Evolutionary conservation across 371 early-diverging fungal genomes (phyloP), one percentile per base, ranked within the genome.

Genomic region (Apophysomyces variabilis): DNA sequence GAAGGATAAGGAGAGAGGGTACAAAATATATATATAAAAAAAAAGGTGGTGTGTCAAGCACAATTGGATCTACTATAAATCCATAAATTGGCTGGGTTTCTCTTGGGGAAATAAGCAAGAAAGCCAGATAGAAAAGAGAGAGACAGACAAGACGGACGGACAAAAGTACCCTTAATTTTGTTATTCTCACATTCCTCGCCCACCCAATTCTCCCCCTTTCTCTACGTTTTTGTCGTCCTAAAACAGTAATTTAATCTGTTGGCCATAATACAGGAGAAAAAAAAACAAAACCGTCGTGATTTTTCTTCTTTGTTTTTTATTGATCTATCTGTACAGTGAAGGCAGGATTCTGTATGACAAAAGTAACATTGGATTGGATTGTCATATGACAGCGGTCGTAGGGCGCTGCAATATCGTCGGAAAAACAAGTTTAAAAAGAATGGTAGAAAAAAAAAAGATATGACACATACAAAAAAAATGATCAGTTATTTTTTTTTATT

Each of bases 321-420:
- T 39, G 41, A 38, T 38, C 37, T 60, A 36, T 41, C 32, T 65
- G 35, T 43, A 43, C 16, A 35, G 5, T 4, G 46, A 36, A 50
- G 1, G 54, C 16, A 7, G 43, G 32, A 54, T 66, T 38, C 13
- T 38, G 21, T 39, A 68, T 41, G 45, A 46, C 44, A 65, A 73
- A 73, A 38, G 67, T 44, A 43, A 58, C 66, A 58, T 59, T 38
- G 18, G 38, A 41, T 47, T 57, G 63, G 54, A 71, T 18, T 18
- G 21, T 62, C 16, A 67, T 41, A 54, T 63, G 47, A 37, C 77
- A 76, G 1, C 67, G 73, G 11, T 35, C 45, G 50, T 61, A 76
- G 39, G 77, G 77, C 13, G 74, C 77, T 76, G 62, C 41, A 47
- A n/a, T 45, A 16, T 3, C 16, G n/a, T 58, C 14, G n/a, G 35